Evolutionary conservation across 208 protist species (phyloP).

Genomic region (Leishmania guyanensis): DNA sequence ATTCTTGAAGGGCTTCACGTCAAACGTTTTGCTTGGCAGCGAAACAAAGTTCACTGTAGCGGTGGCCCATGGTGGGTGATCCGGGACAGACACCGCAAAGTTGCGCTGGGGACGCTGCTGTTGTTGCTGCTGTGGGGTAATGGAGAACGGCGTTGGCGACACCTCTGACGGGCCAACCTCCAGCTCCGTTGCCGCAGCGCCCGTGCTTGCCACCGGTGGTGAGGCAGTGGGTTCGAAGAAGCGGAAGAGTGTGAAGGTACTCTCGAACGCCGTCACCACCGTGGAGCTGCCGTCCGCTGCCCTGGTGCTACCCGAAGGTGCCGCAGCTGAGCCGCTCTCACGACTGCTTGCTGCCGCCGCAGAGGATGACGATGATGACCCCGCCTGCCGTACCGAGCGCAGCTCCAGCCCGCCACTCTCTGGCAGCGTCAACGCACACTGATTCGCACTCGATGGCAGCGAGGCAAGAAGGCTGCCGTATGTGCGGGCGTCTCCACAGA

Average conservation of each 20-base stretch:
- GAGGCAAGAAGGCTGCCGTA: conserved; percentile 46
- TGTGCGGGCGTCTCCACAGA: conserved; percentile 34
- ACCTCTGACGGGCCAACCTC: background rate
- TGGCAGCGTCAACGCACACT: conserved; percentile 40
- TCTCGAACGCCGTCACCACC: conserved; percentile 31
- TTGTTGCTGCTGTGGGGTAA: conserved; percentile 12
- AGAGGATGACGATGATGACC: background rate
- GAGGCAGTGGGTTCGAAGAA: conserved; percentile 15
- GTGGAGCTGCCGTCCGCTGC: conserved; percentile 17
- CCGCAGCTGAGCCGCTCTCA: background rate
- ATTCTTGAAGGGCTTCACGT: conserved; percentile 62
- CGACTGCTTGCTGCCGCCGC: conserved; percentile 9
- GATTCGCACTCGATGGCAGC: conserved; percentile 35
- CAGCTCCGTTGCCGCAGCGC: background rate
- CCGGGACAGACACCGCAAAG: background rate
- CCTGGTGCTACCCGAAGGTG: conserved; percentile 4
- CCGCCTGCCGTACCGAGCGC: conserved; percentile 26
- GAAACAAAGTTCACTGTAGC: conserved; percentile 5
- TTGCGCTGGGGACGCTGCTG: background rate
- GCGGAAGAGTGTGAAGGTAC: conserved; percentile 28
- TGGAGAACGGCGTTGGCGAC: conserved; percentile 5
- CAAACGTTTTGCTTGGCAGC: conserved; percentile 61
- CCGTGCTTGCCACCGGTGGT: background rate
- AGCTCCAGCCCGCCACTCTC: conserved; percentile 42
- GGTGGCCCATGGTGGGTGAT: background rate